These are phyloP conservation scores for Eutrema japonicum DNA, from an alignment of 345 rosid genomes.

Conservation along the genomic window DNA sequence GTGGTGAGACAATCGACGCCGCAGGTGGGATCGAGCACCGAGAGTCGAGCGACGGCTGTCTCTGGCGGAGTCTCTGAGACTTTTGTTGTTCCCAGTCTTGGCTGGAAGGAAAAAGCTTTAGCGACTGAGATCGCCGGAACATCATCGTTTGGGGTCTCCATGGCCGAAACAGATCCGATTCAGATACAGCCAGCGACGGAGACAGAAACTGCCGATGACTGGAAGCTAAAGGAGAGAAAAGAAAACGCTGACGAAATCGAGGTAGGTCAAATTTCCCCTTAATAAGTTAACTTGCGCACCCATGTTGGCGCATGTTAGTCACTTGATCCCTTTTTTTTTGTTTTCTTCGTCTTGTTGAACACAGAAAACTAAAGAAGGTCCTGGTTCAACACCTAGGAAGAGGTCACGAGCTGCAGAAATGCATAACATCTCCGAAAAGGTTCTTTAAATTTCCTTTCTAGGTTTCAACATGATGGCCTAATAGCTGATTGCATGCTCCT, in stretches of 20 bases:
- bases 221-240: constrained; percentile 27
- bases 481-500: neutral
- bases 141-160: constrained; percentile 6
- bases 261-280: constrained; percentile 7
- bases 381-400: constrained; percentile 64
- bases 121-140: neutral
- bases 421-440: constrained; percentile 88
- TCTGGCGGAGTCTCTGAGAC: neutral
- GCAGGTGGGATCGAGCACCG: constrained; percentile 20
- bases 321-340: no score
- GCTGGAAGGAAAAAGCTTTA: neutral
- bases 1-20: constrained; percentile 3
- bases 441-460: constrained; percentile 34
- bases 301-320: constrained; percentile 11
- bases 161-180: neutral
- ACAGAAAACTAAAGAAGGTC: constrained; percentile 46
- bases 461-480: constrained; percentile 1
- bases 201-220: neutral
- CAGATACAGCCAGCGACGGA: constrained; percentile 7
- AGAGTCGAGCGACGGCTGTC: neutral
- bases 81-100: constrained; percentile 19
- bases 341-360: neutral
- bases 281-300: neutral
- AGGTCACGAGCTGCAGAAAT: constrained; percentile 87
- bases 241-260: neutral